Evolutionary conservation across 2,329 filamentous ascomycete species (phyloP), one percentile per base, ranked within the genome.

Genomic region (Alternaria hordeiaustralica): DNA sequence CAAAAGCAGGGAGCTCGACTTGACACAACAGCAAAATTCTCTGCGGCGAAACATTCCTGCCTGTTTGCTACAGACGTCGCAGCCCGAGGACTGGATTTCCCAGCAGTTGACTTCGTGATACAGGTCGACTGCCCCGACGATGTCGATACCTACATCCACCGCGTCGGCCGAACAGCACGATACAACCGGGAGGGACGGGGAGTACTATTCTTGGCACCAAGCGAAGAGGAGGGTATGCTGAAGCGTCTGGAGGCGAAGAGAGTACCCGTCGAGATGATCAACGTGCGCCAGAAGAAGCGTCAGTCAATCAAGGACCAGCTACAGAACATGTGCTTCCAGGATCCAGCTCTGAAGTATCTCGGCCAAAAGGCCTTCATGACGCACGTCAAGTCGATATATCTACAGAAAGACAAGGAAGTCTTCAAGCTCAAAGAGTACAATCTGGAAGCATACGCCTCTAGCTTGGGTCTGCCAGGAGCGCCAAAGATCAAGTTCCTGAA

Each of bases 91-190:
- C 87, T 99, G 12, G 96, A 99, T 79, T 98, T 99, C 76, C 96
- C 96, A 0, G 91, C 94, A 4, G 96, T 99, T 0, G 96, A 99
- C 79, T 99, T 96, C 92, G 96, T 99, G 6, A 93, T 99, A n/a
- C 96, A 99, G 78, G 87, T 93, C n/a, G 96, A 99, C 79, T 97
- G 93, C 70, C 96, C 96, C 0, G 96, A 99, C 79, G 95, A 99
- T 78, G 92, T 92, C 5, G 96, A 98, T 75, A 99, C 96, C 0
- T 99, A 99, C 75, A 98, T 99, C 71, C 96, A 99, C 81, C 89
- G 96, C 63, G 95, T 97, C 5, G 96, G 96, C 2, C 89, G 96
- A 28, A 98, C 96, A 18, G 96, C 96, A n/a, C 88, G 95, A 21
- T 98, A 96, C 79, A 91, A 97, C 74, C 91, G 92, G 67, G 89